Evolutionary conservation across 208 protist species (phyloP).

Genomic region (Blechomonas ayalai): DNA sequence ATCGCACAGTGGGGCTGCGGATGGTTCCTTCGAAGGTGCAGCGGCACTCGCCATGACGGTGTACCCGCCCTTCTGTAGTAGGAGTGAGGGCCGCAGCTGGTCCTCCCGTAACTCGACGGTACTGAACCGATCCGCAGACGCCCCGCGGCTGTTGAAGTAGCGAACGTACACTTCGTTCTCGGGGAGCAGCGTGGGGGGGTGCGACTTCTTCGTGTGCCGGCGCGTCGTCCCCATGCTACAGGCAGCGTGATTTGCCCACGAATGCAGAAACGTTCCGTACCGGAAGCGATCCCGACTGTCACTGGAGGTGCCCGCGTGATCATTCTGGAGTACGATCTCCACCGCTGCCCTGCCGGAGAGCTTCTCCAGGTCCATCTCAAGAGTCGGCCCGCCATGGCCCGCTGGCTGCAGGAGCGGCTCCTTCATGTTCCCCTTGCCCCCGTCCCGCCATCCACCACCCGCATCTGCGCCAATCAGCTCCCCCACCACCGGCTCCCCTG

Average conservation of each 20-base stretch:
- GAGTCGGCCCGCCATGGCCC: no score
- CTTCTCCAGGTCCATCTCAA: neutral
- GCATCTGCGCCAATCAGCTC: no score
- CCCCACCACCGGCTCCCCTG: no score
- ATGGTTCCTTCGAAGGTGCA: neutral
- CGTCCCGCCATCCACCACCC: no score
- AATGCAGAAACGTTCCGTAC: conserved; percentile 39
- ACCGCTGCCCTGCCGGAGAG: no score
- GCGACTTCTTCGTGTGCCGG: conserved; percentile 1
- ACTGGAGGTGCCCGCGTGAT: neutral
- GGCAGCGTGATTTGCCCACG: neutral
- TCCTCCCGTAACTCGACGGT: conserved; percentile 54
- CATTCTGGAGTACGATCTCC: neutral
- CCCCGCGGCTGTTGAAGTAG: conserved; percentile 83
- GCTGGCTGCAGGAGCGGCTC: neutral
- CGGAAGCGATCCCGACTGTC: neutral
- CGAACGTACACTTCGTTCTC: conserved; percentile 45
- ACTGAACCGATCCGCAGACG: conserved; percentile 30
- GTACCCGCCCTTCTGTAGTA: conserved; percentile 36
- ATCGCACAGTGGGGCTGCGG: neutral
- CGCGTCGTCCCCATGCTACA: neutral
- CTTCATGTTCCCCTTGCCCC: neutral
- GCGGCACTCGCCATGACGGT: conserved; percentile 2
- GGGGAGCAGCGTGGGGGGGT: conserved; percentile 15
- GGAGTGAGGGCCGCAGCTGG: conserved; percentile 47